Evolutionary conservation across 257 asterid genomes (phyloP).

Genomic region (Echites panduratus): DNA sequence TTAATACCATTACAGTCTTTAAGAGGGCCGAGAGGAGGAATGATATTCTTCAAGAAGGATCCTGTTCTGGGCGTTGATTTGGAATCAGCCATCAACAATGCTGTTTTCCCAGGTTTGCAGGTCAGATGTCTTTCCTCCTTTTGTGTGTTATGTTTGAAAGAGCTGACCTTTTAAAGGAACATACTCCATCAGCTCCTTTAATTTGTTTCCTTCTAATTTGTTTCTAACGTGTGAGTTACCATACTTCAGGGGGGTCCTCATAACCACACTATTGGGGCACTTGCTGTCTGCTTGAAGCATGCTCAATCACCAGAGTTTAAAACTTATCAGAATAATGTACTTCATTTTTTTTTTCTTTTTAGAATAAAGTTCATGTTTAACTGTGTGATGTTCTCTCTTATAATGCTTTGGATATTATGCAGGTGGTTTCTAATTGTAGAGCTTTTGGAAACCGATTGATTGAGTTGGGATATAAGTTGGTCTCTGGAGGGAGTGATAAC

Average conservation of each 20-base stretch:
- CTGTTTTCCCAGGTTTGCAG: conserved; percentile 94
- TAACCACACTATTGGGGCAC: conserved; percentile 90
- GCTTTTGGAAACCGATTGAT: conserved; percentile 70
- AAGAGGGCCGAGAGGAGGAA: conserved; percentile 98
- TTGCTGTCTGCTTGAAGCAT: conserved; percentile 74
- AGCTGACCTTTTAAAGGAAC: not conserved
- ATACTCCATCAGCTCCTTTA: not conserved
- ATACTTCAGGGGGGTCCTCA: conserved; percentile 84
- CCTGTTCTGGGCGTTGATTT: conserved; percentile 76
- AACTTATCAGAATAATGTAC: conserved; percentile 75
- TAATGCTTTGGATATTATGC: conserved; percentile 15
- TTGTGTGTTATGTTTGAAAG: not conserved
- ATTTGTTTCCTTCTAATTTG: not conserved
- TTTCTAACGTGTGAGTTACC: not conserved
- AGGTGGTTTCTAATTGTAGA: conserved; percentile 86
- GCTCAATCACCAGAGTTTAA: conserved; percentile 74
- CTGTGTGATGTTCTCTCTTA: not conserved
- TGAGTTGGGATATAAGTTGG: conserved; percentile 82
- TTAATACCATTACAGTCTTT: conserved; percentile 52
- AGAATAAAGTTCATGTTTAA: not conserved
- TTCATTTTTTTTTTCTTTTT: conserved; percentile 5
- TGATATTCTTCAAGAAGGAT: conserved; percentile 93
- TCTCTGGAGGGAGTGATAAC: conserved; percentile 96
- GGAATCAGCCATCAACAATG: conserved; percentile 82
- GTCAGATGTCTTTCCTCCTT: conserved; percentile 28